Evolutionary conservation across 441 rosid species (phyloP), one percentile per base, ranked within the genome.

Genomic region (Populus tomentosa): DNA sequence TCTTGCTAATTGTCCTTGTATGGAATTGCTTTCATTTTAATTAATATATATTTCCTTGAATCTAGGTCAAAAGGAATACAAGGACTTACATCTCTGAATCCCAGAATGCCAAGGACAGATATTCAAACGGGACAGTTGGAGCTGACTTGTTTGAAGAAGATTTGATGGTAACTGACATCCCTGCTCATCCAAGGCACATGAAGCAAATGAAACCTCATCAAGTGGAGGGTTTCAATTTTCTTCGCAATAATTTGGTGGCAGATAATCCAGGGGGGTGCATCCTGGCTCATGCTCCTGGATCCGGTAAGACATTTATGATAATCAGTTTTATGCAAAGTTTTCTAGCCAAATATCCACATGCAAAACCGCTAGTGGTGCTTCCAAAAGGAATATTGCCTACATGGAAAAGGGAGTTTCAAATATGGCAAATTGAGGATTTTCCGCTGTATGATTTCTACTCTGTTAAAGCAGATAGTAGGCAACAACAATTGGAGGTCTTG

Each of bases 271-370:
- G 92, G 97, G 98, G 98, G 32, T 92, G 98, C 82, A 90, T 95
- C 75, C 72, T 93, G 84, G 98, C 98, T 64, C 96, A 93, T 85
- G 96, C 98, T 10, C 98, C 97, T 7, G 98, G 98, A 40, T 95
- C 98, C 32, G 98, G 98, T 50, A 93, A 95, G 82, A 93, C 98
- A 14, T 95, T 95, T 70, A 89, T 93, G 86, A 88, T 93, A 28
- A 93, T 93, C 53, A 95, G 98, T 80, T 93, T 93, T 80, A 79
- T 95, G 83, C 98, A 93, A 70, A 95, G 97, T 75, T 95, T 95
- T 79, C 87, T 93, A 61, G 96, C 94, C 35, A 90, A 84, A 77
- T 84, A 89, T 81, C 94, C 96, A 13, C 80, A 86, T 32, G 96
- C 96, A 63, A 90, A 89, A 74, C 96, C 97, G 4, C 78, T 95